A percentile compares a stretch with the other conserved stretches of the same genome.
Evolutionary conservation across 441 rosid species (phyloP).

Genomic region (Erodium trifolium): DNA sequence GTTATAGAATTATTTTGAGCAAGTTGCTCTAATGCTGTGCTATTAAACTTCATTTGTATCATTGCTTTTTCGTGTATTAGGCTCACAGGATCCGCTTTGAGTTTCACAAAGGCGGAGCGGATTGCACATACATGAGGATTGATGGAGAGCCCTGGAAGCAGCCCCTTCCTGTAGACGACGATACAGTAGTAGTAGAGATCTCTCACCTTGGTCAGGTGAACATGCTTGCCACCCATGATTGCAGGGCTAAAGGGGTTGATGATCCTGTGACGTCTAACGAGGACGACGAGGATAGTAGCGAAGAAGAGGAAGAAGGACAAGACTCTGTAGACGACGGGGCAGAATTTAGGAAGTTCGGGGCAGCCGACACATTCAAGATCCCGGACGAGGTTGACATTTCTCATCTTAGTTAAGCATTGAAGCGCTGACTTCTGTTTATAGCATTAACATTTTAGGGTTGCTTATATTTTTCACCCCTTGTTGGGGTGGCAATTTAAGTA

Average conservation of each 20-base stretch:
- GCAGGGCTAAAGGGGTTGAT: conserved; percentile 52
- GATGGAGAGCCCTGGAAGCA: conserved; percentile 99
- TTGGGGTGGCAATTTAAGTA: no score
- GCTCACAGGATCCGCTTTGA: conserved; percentile 76
- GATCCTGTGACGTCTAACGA: conserved; percentile 33
- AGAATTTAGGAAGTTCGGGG: conserved; percentile 74
- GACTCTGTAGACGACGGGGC: conserved; percentile 23
- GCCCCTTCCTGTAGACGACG: conserved; percentile 64
- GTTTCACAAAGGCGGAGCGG: conserved; percentile 66
- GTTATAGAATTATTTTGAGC: no score
- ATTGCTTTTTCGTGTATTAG: conserved; percentile 25
- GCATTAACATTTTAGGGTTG: no score
- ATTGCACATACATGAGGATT: conserved; percentile 84
- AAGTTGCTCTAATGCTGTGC: background rate
- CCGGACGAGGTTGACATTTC: conserved; percentile 59
- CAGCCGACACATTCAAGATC: conserved; percentile 73
- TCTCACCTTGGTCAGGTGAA: conserved; percentile 81
- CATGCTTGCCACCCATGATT: conserved; percentile 71
- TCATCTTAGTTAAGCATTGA: background rate
- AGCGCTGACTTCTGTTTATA: background rate
- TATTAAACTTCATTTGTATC: background rate
- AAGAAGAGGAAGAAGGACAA: conserved; percentile 31
- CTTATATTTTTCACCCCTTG: no score
- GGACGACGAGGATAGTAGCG: conserved; percentile 27
- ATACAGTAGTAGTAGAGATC: conserved; percentile 77